A percentile compares a stretch with the other conserved stretches of the same genome.
phyloP scores from a whole-genome alignment of 352 stramenopile genomes.

The Saprolegnia diclina region DNA sequence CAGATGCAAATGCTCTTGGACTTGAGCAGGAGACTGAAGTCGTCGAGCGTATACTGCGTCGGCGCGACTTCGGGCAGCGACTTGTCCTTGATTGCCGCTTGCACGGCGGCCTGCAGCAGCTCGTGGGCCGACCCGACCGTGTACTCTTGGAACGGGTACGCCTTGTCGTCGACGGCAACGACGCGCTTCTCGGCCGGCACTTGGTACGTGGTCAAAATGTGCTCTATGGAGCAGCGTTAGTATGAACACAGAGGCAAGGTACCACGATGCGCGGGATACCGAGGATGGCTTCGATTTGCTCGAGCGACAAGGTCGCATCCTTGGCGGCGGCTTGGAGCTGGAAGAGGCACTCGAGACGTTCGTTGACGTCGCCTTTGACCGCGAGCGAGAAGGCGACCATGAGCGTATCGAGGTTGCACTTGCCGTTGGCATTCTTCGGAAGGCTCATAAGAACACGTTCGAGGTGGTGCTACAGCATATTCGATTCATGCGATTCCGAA shows the following conservation, averaged over 20 bases:
- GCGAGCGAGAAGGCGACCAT: slow-evolving; percentile 80
- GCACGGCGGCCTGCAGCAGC: slow-evolving; percentile 33
- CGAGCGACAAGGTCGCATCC: slow-evolving; percentile 27
- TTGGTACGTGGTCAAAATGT: slow-evolving; percentile 74
- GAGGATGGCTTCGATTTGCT: slow-evolving; percentile 20
- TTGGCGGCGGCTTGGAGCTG: slow-evolving; percentile 30
- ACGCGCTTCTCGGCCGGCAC: slow-evolving; percentile 82
- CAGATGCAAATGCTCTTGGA: slow-evolving; percentile 77
- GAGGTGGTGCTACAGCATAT: slow-evolving; percentile 48
- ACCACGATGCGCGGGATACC: no score
- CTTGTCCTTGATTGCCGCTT: slow-evolving; percentile 32
- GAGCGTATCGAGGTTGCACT: slow-evolving; percentile 60
- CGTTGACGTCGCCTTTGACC: slow-evolving; percentile 63
- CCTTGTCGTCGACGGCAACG: slow-evolving; percentile 53
- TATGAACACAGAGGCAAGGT: no score
- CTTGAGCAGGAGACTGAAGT: slow-evolving; percentile 69
- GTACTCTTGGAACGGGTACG: slow-evolving; percentile 77
- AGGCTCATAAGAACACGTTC: slow-evolving; percentile 73
- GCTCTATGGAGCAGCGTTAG: no score
- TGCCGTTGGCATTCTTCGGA: slow-evolving; percentile 44
- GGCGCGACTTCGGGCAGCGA: slow-evolving; percentile 46
- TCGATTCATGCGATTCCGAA: background rate
- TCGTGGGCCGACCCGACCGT: slow-evolving; percentile 38
- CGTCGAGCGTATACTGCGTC: slow-evolving; percentile 64
- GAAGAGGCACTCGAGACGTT: slow-evolving; percentile 66